phyloP scores from a whole-genome alignment of 768 basidiomycete genomes.

The Boletus rubescentipes region DNA sequence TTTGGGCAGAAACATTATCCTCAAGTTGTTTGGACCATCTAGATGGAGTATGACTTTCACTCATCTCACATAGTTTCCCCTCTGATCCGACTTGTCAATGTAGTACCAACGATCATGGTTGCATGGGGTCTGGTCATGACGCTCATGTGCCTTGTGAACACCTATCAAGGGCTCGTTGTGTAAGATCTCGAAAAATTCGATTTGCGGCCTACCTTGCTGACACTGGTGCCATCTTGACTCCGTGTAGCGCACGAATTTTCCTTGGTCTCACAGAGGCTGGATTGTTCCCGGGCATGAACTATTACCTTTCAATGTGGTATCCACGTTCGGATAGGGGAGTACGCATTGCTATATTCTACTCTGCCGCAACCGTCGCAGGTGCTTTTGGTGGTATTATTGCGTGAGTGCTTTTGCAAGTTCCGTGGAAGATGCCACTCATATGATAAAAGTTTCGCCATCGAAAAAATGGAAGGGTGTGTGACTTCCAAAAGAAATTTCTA shows the following conservation, averaged over 20 bases:
- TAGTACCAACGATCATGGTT: constrained; percentile 40
- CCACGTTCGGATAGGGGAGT: constrained; percentile 53
- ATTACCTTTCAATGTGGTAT: constrained; percentile 58
- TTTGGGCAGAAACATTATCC: constrained; percentile 33
- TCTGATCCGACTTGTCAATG: constrained; percentile 13
- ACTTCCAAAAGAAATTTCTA: constrained; percentile 10
- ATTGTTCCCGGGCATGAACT: constrained; percentile 40
- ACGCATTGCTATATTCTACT: constrained; percentile 62
- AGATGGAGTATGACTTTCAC: constrained; percentile 29
- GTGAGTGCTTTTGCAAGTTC: constrained; percentile 25
- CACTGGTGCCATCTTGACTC: no score
- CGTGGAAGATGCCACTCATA: not conserved
- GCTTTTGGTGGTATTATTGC: constrained; percentile 51
- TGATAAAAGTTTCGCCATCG: constrained; percentile 34
- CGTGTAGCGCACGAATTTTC: constrained; percentile 37
- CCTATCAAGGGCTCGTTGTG: constrained; percentile 30
- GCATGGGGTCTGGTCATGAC: constrained; percentile 40
- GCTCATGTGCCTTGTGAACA: constrained; percentile 37
- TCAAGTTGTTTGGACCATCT: constrained; percentile 36
- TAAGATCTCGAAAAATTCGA: constrained; percentile 17
- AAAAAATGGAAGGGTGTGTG: constrained; percentile 34
- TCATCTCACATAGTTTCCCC: not conserved
- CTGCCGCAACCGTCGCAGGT: constrained; percentile 56
- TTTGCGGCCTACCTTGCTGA: not conserved
- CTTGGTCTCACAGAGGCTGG: constrained; percentile 51